Evolutionary conservation across 1,284 basidiomycete species (phyloP).

Genomic region (Coniferiporia weirii): DNA sequence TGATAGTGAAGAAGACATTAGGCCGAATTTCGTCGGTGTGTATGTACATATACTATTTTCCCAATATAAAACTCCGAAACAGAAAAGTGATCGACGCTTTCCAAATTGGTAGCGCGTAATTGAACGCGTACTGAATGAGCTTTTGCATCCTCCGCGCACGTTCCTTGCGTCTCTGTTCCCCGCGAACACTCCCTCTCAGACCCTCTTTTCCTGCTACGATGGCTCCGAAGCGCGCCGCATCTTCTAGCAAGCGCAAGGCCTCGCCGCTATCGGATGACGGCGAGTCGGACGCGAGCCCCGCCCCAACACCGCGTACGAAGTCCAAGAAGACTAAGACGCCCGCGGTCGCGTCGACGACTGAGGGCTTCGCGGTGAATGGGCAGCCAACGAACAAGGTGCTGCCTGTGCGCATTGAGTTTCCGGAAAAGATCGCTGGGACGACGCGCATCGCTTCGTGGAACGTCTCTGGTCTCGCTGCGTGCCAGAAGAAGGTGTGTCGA

Average conservation of each 20-base stretch:
- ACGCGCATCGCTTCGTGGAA: conserved; percentile 72
- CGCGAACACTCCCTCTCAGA: neutral
- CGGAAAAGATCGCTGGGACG: conserved; percentile 41
- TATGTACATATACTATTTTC: too few species aligned
- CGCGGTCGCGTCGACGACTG: neutral
- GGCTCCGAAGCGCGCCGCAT: conserved; percentile 8
- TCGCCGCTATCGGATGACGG: conserved; percentile 1
- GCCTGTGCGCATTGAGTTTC: conserved; percentile 58
- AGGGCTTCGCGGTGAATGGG: conserved; percentile 29
- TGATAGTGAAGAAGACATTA: too few species aligned
- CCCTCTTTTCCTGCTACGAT: neutral
- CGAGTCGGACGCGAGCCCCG: neutral
- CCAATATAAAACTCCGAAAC: too few species aligned
- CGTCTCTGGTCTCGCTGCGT: conserved; percentile 63
- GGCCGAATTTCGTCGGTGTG: too few species aligned
- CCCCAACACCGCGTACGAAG: neutral
- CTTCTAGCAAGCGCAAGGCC: conserved; percentile 13
- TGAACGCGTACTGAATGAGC: neutral
- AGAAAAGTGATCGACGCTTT: neutral
- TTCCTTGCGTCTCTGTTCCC: neutral
- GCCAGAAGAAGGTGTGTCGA: conserved; percentile 59
- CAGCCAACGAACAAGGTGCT: conserved; percentile 72
- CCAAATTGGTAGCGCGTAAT: neutral
- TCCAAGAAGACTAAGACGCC: conserved; percentile 5
- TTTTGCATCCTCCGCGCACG: neutral